A percentile compares a stretch with the other conserved stretches of the same genome.
These are phyloP conservation scores for Cercospora canescens DNA, from an alignment of 2,329 filamentous ascomycete genomes.

Conservation along the genomic window DNA sequence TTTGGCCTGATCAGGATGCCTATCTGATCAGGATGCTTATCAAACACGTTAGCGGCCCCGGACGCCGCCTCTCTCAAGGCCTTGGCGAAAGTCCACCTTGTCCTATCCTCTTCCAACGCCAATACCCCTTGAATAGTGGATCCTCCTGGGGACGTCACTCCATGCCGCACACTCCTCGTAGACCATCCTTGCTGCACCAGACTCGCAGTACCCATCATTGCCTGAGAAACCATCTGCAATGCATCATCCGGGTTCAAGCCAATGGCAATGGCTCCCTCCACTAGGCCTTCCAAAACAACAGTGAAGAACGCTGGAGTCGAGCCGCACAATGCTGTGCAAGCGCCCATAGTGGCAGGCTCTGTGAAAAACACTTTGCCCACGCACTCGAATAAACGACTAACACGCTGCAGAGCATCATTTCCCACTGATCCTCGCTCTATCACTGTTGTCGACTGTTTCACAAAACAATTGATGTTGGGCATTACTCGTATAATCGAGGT, in stretches of 20 bases:
- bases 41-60: too few species aligned
- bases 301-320: conserved; percentile 74
- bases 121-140: conserved; percentile 74
- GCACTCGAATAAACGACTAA: conserved; percentile 72
- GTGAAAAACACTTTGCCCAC: conserved; percentile 72
- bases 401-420: conserved; percentile 42
- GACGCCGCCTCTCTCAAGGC: conserved; percentile 39
- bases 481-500: conserved; percentile 10
- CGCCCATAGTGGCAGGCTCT: conserved; percentile 68
- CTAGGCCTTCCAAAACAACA: conserved; percentile 70
- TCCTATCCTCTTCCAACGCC: conserved; percentile 69
- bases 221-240: conserved; percentile 72
- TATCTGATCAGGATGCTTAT: too few species aligned
- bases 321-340: conserved; percentile 69
- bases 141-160: conserved; percentile 71
- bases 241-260: conserved; percentile 70
- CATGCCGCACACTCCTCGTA: conserved; percentile 71
- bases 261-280: conserved; percentile 76
- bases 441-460: conserved; percentile 12
- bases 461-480: conserved; percentile 14
- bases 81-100: conserved; percentile 64
- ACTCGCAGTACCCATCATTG: conserved; percentile 70
- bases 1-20: too few species aligned
- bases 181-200: conserved; percentile 68
- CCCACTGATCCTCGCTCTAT: background rate